Conservation (phyloP, 2,329 filamentous ascomycete genomes). For the Dendryphion nanum region DNA sequence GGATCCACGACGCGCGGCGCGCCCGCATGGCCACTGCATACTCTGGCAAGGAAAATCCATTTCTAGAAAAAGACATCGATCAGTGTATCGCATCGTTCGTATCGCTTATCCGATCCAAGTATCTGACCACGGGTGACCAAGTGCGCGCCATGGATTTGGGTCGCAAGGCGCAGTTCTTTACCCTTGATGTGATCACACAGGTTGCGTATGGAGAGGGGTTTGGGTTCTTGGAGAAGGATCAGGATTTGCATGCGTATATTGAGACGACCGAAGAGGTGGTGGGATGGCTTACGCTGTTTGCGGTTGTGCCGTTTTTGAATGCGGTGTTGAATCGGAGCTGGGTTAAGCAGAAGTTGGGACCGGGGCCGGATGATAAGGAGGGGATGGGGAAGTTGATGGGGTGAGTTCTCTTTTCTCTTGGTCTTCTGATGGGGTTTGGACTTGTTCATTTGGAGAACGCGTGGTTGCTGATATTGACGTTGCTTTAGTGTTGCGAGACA, state of each 20-base stretch:
- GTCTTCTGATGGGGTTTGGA: too few species aligned
- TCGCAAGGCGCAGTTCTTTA: slow-evolving; percentile 51
- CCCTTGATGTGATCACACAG: slow-evolving; percentile 54
- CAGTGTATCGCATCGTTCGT: slow-evolving; percentile 45
- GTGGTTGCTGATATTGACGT: too few species aligned
- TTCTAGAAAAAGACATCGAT: slow-evolving; percentile 51
- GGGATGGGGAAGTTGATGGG: slow-evolving; percentile 36
- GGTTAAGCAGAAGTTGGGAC: slow-evolving; percentile 7
- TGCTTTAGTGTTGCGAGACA: slow-evolving; percentile 42
- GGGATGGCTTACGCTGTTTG: not conserved
- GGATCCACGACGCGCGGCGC: slow-evolving; percentile 37
- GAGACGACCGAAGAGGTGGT: not conserved
- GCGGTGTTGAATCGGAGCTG: slow-evolving; percentile 7
- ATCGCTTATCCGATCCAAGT: slow-evolving; percentile 49
- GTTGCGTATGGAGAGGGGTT: slow-evolving; percentile 53
- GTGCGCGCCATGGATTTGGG: slow-evolving; percentile 44
- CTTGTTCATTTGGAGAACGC: not conserved
- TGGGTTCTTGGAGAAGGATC: slow-evolving; percentile 49
- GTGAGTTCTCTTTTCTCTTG: too few species aligned
- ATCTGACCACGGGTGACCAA: slow-evolving; percentile 21
- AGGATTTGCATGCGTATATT: slow-evolving; percentile 44
- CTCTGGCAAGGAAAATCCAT: slow-evolving; percentile 53
- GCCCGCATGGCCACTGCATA: slow-evolving; percentile 52
- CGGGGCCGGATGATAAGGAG: slow-evolving; percentile 37
- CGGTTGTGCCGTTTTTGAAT: slow-evolving; percentile 4